Percentiles rank a stretch among this genome's conserved stretches.
phyloP scores from a whole-genome alignment of 2,329 filamentous ascomycete species.

The Apiospora koreana region DNA sequence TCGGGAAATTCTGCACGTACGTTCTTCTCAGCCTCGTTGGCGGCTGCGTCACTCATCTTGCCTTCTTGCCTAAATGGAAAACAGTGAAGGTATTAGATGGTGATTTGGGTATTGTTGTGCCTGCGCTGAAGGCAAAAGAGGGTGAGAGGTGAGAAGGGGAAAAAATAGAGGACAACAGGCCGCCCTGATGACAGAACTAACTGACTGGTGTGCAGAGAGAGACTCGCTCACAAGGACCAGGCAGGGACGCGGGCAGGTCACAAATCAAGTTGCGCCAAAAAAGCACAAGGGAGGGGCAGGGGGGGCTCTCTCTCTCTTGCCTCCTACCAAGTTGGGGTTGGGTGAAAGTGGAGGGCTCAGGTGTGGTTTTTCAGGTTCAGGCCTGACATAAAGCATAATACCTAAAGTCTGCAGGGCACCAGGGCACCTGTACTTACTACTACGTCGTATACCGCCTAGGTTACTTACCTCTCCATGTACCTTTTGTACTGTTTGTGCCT shows the following conservation, averaged over 20 bases:
- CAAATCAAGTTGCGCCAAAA: slow-evolving; percentile 10
- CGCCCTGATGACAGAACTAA: slow-evolving; percentile 9
- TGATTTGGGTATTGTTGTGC: neutral
- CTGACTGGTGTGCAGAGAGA: neutral
- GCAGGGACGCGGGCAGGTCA: slow-evolving; percentile 3
- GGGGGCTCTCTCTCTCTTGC: neutral
- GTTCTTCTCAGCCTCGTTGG: slow-evolving; percentile 98
- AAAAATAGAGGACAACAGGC: neutral
- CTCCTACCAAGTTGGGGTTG: slow-evolving; percentile 1
- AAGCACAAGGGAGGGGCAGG: neutral
- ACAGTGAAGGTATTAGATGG: slow-evolving; percentile 15
- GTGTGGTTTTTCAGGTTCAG: neutral
- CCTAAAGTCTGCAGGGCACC: neutral
- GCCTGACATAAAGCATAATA: slow-evolving; percentile 6
- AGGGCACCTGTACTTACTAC: neutral
- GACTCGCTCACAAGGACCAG: neutral
- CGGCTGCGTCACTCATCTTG: slow-evolving; percentile 83
- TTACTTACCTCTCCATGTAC: too few species aligned
- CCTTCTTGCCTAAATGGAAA: neutral
- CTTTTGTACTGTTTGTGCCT: too few species aligned
- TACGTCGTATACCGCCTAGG: too few species aligned
- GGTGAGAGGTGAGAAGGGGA: neutral
- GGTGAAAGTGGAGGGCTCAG: neutral
- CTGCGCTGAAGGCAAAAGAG: slow-evolving; percentile 3
- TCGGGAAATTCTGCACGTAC: slow-evolving; percentile 42